Evolutionary conservation across 495 filamentous ascomycete genomes (phyloP).

Genomic region (Trichoderma erinaceum): DNA sequence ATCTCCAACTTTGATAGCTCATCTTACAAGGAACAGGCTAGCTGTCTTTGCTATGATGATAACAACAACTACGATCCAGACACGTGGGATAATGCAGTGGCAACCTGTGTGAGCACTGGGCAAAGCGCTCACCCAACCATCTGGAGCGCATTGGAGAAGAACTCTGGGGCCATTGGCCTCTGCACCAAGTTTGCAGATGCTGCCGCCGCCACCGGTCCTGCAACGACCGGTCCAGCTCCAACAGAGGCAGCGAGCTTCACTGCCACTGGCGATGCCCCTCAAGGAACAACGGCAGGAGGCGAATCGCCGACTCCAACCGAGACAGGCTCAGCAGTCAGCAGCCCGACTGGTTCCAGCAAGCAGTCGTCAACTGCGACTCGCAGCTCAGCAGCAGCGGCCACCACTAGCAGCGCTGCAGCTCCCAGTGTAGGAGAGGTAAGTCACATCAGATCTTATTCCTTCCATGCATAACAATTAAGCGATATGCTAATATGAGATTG

Average conservation of each 20-base stretch:
- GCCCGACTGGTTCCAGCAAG: background rate
- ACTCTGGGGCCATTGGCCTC: background rate
- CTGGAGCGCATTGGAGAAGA: background rate
- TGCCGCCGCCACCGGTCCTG: background rate
- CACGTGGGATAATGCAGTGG: conserved; percentile 5
- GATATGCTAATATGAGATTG: background rate
- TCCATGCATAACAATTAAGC: background rate
- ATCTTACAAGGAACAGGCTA: background rate
- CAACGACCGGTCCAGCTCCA: background rate
- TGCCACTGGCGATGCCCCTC: background rate
- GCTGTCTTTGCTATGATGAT: background rate
- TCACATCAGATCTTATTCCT: background rate
- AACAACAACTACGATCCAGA: conserved; percentile 7
- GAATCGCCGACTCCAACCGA: background rate
- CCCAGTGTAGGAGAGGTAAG: background rate
- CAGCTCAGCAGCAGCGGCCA: background rate
- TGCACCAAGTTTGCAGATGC: conserved; percentile 2
- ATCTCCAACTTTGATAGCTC: background rate
- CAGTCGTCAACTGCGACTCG: background rate
- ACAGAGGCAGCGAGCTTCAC: background rate
- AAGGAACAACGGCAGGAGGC: background rate
- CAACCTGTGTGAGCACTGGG: conserved; percentile 2
- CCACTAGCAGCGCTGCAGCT: background rate
- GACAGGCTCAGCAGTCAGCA: background rate
- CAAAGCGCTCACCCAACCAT: conserved; percentile 1